Evolutionary conservation across 352 stramenopile species (phyloP).

Genomic region (Phytophthora melonis): DNA sequence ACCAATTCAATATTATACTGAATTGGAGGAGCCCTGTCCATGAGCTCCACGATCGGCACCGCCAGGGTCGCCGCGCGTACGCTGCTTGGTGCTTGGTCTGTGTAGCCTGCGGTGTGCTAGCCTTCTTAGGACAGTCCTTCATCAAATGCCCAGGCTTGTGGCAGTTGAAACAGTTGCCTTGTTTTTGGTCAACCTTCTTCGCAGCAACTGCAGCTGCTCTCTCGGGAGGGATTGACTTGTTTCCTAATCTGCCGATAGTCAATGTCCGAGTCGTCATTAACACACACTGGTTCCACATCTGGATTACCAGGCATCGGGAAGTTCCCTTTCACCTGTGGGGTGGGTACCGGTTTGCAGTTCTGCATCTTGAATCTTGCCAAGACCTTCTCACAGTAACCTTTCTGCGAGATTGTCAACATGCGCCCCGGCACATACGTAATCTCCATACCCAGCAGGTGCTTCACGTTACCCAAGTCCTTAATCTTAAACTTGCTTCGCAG

Average conservation of each 20-base stretch:
- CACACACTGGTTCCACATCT: not conserved
- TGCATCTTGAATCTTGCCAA: not conserved
- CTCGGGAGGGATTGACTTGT: too few relatives aligned
- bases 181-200: too few relatives aligned
- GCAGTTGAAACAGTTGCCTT: too few relatives aligned
- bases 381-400: not conserved
- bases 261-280: not conserved
- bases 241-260: not conserved
- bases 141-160: too few relatives aligned
- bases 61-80: too few relatives aligned
- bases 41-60: too few relatives aligned
- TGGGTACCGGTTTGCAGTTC: not conserved
- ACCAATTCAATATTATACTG: too few relatives aligned
- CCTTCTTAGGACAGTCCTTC: too few relatives aligned
- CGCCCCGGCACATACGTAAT: not conserved
- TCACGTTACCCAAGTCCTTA: not conserved
- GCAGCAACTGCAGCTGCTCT: too few relatives aligned
- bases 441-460: not conserved
- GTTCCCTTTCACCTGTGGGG: not conserved
- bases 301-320: not conserved
- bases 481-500: not conserved
- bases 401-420: not conserved
- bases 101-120: too few relatives aligned
- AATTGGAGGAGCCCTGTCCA: too few relatives aligned
- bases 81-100: too few relatives aligned